These are phyloP conservation scores for Candida adriatica DNA, from an alignment of 805 yeast species.

Conservation along the genomic window DNA sequence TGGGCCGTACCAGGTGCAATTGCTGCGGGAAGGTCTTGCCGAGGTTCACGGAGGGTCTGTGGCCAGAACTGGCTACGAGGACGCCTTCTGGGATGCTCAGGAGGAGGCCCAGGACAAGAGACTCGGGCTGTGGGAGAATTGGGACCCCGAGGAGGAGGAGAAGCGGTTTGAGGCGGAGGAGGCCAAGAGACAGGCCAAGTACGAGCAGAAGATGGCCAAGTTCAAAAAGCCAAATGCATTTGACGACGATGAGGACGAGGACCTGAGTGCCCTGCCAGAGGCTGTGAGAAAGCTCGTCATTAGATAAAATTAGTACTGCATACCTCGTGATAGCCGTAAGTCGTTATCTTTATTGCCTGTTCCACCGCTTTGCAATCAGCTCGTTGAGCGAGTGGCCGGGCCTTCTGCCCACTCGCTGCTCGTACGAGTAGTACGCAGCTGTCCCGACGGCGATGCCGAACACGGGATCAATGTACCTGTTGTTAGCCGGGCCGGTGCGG, in stretches of 20 bases:
- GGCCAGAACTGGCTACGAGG: conserved; percentile 44
- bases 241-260: conserved; percentile 23
- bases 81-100: conserved; percentile 55
- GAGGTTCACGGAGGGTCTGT: conserved; percentile 62
- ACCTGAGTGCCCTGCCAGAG: conserved; percentile 21
- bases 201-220: conserved; percentile 19
- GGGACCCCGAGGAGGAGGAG: conserved; percentile 38
- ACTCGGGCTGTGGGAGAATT: conserved; percentile 64
- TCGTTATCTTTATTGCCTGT: conserved; percentile 10
- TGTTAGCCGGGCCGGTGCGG: not conserved
- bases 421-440: conserved; percentile 57
- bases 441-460: conserved; percentile 59
- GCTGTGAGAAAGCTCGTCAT: conserved; percentile 23
- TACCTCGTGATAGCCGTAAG: no score
- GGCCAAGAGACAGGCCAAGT: conserved; percentile 21
- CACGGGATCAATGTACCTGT: conserved; percentile 53
- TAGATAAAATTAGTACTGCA: not conserved
- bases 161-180: conserved; percentile 20
- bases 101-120: conserved; percentile 46
- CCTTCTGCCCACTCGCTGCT: conserved; percentile 46
- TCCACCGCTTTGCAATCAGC: conserved; percentile 33
- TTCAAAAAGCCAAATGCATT: conserved; percentile 18
- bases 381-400: conserved; percentile 57
- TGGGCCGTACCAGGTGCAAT: conserved; percentile 51
- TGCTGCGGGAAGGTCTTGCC: conserved; percentile 59